Evolutionary conservation across 352 stramenopile genomes (phyloP), one percentile per base, ranked within the genome.

Genomic region (Globisporangium uncinulatum): DNA sequence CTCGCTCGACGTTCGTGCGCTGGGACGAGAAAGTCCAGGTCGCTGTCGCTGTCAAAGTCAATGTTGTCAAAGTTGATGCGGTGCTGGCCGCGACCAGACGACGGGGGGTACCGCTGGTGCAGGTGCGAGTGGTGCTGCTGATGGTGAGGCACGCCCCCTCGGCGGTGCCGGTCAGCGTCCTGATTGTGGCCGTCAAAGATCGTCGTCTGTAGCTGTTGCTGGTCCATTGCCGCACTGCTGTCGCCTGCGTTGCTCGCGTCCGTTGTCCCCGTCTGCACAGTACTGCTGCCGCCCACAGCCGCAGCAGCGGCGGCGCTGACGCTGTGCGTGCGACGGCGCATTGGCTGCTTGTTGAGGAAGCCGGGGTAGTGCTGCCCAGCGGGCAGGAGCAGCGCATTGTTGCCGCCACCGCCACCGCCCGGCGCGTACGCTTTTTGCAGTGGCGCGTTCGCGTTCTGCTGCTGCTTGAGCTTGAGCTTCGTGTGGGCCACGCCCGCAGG

Each of bases 291-390:
- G 39, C 56, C 48, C 36, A 21, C 50, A 21, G 37, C 48, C 11
- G 61, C 62, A 19, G 71, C 66, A 19, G 62, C 54, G 9, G 51
- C 65, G 7, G 54, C 69, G n/a, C 73, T 80, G 1, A 75, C 81
- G 57, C 81, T 92, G 58, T 93, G 81, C 1, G 83, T 82, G 34
- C 83, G 64, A 37, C 83, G 67, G 19, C 83, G 69, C 83, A 93
- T 93, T 9, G 83, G 83, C 51, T 92, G 83, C 61, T 91, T 71
- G 56, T 77, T 72, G 50, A 86, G 67, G 63, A 79, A 87, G 15
- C 63, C 62, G 7, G 69, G 58, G 24, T 71, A 67, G 32, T 61
- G 54, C 45, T 56, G 61, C 6, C 61, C 50, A 21, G 59, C 56
- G 62, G 63, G 41, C 41, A 46, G 41, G 17, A 46, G 41, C 41